phyloP scores from a whole-genome alignment of 768 basidiomycete species.

The Leccinum boreale region DNA sequence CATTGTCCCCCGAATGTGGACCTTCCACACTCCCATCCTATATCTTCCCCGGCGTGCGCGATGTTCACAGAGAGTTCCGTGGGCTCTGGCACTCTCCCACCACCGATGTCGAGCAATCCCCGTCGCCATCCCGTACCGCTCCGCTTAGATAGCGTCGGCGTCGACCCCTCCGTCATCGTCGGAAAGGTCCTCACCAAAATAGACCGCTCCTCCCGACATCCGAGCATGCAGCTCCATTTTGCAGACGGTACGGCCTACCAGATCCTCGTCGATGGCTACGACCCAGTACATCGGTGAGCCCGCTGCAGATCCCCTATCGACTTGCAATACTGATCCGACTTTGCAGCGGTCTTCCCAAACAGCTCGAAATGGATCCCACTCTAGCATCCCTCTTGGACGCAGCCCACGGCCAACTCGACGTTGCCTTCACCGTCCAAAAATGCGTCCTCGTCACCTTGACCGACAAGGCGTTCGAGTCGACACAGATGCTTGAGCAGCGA shows the following conservation, averaged over 20 bases:
- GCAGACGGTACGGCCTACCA: conserved; percentile 42
- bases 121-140: conserved; percentile 36
- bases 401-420: conserved; percentile 27
- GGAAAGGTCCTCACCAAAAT: conserved; percentile 44
- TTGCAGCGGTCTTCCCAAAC: conserved; percentile 50
- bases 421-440: conserved; percentile 45
- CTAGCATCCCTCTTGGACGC: conserved; percentile 42
- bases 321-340: neutral
- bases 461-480: conserved; percentile 56
- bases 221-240: conserved; percentile 46
- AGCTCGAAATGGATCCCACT: conserved; percentile 49
- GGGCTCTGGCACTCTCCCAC: conserved; percentile 16
- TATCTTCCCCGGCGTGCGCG: conserved; percentile 2
- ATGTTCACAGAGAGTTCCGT: conserved; percentile 12
- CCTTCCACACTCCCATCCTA: neutral
- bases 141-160: conserved; percentile 31
- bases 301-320: neutral
- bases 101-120: conserved; percentile 24
- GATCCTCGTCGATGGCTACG: conserved; percentile 61
- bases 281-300: conserved; percentile 44
- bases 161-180: conserved; percentile 40
- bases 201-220: conserved; percentile 42
- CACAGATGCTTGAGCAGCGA: conserved; percentile 24
- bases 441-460: conserved; percentile 52
- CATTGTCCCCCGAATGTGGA: conserved; percentile 5